Evolutionary conservation across 768 basidiomycete species (phyloP).

Genomic region (Lyophyllum decastes): DNA sequence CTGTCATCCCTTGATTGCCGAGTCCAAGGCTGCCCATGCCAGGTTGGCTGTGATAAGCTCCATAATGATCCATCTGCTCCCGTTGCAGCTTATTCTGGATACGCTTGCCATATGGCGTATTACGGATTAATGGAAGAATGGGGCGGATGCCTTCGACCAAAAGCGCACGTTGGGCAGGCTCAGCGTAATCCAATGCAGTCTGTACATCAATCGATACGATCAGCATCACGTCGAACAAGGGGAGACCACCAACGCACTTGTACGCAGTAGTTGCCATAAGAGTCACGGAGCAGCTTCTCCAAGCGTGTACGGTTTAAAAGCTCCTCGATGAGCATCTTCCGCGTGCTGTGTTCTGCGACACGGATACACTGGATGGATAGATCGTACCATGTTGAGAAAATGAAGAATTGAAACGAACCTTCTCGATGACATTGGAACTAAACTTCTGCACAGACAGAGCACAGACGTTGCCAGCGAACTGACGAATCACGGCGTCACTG

Average conservation of each 20-base stretch:
- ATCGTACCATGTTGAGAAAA: neutral
- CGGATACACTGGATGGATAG: slow-evolving; percentile 65
- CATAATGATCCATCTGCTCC: slow-evolving; percentile 78
- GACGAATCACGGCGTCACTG: slow-evolving; percentile 95
- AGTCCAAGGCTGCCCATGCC: slow-evolving; percentile 60
- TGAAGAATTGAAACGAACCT: slow-evolving; percentile 45
- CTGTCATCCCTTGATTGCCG: slow-evolving; percentile 55
- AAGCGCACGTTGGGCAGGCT: slow-evolving; percentile 87
- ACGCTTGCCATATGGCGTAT: slow-evolving; percentile 98
- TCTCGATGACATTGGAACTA: slow-evolving; percentile 98
- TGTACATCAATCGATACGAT: slow-evolving; percentile 32
- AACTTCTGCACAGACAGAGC: slow-evolving; percentile 99
- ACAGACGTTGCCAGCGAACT: slow-evolving; percentile 97
- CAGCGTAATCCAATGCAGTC: slow-evolving; percentile 98
- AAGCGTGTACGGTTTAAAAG: slow-evolving; percentile 91
- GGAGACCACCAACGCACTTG: slow-evolving; percentile 49
- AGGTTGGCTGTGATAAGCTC: slow-evolving; percentile 62
- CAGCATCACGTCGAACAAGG: neutral
- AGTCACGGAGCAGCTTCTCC: slow-evolving; percentile 94
- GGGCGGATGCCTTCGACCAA: slow-evolving; percentile 98
- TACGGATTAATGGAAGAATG: slow-evolving; percentile 96
- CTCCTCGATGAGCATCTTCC: slow-evolving; percentile 94
- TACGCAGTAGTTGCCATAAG: slow-evolving; percentile 95
- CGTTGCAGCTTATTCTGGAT: slow-evolving; percentile 99
- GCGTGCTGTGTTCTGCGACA: slow-evolving; percentile 92